phyloP scores from a whole-genome alignment of 2,329 filamentous ascomycete genomes.

The Ceratocystis eucalypticola region DNA sequence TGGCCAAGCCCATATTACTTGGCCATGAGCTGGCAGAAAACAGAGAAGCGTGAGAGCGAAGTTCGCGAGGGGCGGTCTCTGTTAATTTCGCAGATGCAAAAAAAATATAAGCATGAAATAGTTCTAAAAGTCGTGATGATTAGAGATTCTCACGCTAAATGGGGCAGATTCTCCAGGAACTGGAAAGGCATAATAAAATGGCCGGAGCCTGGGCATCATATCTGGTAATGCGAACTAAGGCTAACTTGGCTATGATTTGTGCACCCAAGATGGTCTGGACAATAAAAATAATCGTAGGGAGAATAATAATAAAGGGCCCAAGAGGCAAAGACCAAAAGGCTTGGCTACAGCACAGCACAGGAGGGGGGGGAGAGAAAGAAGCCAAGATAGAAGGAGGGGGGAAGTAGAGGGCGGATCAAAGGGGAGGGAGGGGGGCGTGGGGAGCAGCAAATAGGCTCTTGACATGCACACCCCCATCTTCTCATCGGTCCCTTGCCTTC shows the following conservation, averaged over 20 bases:
- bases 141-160: not conserved
- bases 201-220: not conserved
- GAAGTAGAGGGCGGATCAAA: not conserved
- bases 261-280: not conserved
- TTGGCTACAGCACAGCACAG: not conserved
- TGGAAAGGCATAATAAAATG: not conserved
- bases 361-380: not conserved
- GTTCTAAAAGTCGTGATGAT: not conserved
- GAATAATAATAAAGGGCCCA: not conserved
- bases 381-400: constrained; percentile 2
- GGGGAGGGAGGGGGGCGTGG: not conserved
- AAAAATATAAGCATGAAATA: too few relatives aligned
- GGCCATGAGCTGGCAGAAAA: not conserved
- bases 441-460: not conserved
- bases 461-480: not conserved
- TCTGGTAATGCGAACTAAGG: not conserved
- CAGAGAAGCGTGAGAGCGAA: too few relatives aligned
- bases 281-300: not conserved
- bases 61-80: not conserved
- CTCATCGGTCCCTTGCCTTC: constrained; percentile 4
- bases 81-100: not conserved
- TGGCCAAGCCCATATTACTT: constrained; percentile 6
- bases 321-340: not conserved
- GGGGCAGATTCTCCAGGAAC: too few relatives aligned
- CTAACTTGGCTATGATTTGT: not conserved